Conservation (phyloP, 495 filamentous ascomycete species). For the Amphirosellinia nigrospora region DNA sequence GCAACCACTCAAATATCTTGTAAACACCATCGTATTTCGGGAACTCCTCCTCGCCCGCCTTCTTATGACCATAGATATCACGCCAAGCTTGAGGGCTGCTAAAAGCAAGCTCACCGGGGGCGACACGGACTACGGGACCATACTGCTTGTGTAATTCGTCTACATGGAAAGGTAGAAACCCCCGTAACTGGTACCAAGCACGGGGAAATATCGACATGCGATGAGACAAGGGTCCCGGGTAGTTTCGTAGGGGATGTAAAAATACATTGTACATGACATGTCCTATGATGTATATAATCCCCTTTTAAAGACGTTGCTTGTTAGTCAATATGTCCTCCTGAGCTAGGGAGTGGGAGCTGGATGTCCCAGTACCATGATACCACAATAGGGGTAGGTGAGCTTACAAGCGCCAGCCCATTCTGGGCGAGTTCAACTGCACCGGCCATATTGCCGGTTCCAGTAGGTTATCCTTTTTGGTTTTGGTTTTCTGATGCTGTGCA, state of each 20-base stretch:
- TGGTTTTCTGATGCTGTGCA: neutral
- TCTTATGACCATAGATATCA: conserved; percentile 56
- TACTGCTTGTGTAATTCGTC: conserved; percentile 48
- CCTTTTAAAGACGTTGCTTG: conserved; percentile 1
- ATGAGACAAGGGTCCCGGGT: conserved; percentile 49
- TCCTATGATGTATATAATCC: neutral
- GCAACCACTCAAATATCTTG: conserved; percentile 13
- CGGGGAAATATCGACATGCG: conserved; percentile 41
- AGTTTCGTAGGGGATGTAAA: conserved; percentile 50
- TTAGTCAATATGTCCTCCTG: neutral
- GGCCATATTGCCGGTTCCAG: neutral
- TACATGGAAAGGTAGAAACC: conserved; percentile 19
- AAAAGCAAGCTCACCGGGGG: conserved; percentile 60
- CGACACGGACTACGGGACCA: conserved; percentile 55
- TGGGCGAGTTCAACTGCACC: conserved; percentile 3
- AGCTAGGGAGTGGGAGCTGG: neutral
- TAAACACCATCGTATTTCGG: conserved; percentile 29
- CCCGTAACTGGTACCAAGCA: conserved; percentile 5
- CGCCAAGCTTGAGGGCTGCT: conserved; percentile 54
- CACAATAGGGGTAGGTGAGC: neutral
- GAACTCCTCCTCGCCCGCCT: conserved; percentile 32
- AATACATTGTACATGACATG: conserved; percentile 47
- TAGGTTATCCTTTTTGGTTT: neutral
- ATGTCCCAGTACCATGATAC: neutral
- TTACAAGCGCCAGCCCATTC: conserved; percentile 19